Percentiles rank a stretch among this genome's conserved stretches.
These are phyloP conservation scores for Zymoseptoria tritici DNA, from an alignment of 2,329 filamentous ascomycete genomes.

Conservation along the genomic window DNA sequence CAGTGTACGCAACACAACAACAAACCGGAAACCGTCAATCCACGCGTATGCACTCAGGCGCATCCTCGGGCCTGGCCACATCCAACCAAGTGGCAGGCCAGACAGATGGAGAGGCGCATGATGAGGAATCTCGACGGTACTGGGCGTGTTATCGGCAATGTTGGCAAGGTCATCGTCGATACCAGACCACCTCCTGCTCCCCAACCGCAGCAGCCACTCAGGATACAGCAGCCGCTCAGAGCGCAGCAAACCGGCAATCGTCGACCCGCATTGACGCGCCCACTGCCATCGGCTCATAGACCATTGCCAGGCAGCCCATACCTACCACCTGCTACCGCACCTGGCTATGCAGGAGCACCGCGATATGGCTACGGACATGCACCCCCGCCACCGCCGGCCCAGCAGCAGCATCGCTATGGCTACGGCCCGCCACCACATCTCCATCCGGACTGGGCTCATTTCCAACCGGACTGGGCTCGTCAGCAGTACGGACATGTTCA, in stretches of 20 bases:
- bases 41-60: neutral
- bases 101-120: neutral
- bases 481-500: neutral
- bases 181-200: neutral
- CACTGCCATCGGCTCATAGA: neutral
- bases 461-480: too few relatives aligned
- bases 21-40: neutral
- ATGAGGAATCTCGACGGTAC: neutral
- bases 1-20: neutral
- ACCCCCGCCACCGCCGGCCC: too few relatives aligned
- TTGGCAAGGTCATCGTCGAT: neutral
- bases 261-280: neutral
- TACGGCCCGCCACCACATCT: neutral
- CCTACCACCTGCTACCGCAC: too few relatives aligned
- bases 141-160: neutral
- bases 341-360: too few relatives aligned
- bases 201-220: neutral
- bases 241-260: neutral
- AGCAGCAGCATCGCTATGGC: neutral
- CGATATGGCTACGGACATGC: neutral
- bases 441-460: too few relatives aligned
- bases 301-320: too few relatives aligned
- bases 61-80: neutral
- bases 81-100: too few relatives aligned
- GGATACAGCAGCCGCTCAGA: neutral